Percentiles rank a stretch among this genome's conserved stretches.
Conservation (phyloP, 148 eudicot genomes). For the Salicornia ramosissima region DNA sequence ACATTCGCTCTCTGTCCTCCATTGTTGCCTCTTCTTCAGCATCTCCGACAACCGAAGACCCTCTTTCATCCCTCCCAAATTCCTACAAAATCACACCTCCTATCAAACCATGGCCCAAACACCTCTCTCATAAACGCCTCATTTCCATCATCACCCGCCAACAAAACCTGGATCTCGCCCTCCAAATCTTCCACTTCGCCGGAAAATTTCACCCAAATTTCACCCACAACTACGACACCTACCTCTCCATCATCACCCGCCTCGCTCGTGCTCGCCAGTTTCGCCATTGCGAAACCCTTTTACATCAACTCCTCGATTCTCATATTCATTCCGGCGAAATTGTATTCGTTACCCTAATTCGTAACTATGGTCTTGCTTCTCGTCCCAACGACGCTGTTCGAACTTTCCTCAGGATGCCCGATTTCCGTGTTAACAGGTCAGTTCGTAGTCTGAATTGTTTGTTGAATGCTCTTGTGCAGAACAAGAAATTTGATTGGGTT, state of each 20-base stretch:
- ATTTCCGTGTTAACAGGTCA: constrained; percentile 48
- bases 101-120: constrained; percentile 71
- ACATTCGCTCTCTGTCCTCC: constrained; percentile 2
- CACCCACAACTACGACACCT: constrained; percentile 51
- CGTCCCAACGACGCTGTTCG: constrained; percentile 58
- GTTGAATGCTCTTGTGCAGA: constrained; percentile 58
- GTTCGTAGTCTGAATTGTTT: constrained; percentile 71
- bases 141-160: constrained; percentile 57
- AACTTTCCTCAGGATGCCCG: constrained; percentile 42
- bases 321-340: constrained; percentile 52
- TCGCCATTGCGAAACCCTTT: constrained; percentile 40
- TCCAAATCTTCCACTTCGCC: constrained; percentile 74
- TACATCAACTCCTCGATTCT: constrained; percentile 35
- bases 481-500: constrained; percentile 55
- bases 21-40: constrained; percentile 11
- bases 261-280: constrained; percentile 77
- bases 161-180: constrained; percentile 63
- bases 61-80: constrained; percentile 43
- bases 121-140: constrained; percentile 54
- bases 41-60: constrained; percentile 30
- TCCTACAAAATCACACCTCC: constrained; percentile 63
- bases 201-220: constrained; percentile 55
- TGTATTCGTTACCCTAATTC: constrained; percentile 49
- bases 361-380: constrained; percentile 61
- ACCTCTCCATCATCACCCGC: constrained; percentile 50